These are phyloP conservation scores for Butyriboletus appendiculatus DNA, from an alignment of 1,284 basidiomycete genomes.

Conservation along the genomic window DNA sequence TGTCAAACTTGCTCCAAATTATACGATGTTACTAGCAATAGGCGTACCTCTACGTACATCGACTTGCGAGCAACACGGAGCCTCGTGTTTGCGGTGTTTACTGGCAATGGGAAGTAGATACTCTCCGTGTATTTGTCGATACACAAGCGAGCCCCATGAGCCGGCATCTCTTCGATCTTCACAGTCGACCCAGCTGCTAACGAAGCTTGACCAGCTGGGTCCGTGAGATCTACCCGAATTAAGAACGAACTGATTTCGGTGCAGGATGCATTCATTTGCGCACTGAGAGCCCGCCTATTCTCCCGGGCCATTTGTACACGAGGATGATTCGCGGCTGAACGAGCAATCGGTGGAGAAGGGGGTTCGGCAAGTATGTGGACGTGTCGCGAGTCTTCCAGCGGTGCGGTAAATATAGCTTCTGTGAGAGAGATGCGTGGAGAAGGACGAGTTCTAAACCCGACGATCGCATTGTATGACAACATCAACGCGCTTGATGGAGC, in stretches of 20 bases:
- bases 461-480: conserved; percentile 13
- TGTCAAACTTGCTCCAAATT: neutral
- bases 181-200: conserved; percentile 22
- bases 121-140: conserved; percentile 21
- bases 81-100: conserved; percentile 37
- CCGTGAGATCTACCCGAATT: conserved; percentile 21
- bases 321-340: neutral
- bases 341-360: conserved; percentile 2
- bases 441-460: conserved; percentile 35
- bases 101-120: conserved; percentile 33
- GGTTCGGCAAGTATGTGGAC: conserved; percentile 36
- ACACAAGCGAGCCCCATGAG: conserved; percentile 7
- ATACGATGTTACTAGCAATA: neutral
- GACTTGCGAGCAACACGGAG: conserved; percentile 53
- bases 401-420: conserved; percentile 34
- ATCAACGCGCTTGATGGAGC: conserved; percentile 38
- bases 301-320: neutral
- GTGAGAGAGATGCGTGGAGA: conserved; percentile 19
- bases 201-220: conserved; percentile 20
- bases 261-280: conserved; percentile 16
- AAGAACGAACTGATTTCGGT: conserved; percentile 22
- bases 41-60: conserved; percentile 50
- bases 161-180: conserved; percentile 15
- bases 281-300: conserved; percentile 4
- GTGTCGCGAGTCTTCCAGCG: conserved; percentile 30